Percentiles rank a stretch among this genome's conserved stretches.
Evolutionary conservation across 139 green algal species (phyloP).

Genomic region (Chloropicon primus): DNA sequence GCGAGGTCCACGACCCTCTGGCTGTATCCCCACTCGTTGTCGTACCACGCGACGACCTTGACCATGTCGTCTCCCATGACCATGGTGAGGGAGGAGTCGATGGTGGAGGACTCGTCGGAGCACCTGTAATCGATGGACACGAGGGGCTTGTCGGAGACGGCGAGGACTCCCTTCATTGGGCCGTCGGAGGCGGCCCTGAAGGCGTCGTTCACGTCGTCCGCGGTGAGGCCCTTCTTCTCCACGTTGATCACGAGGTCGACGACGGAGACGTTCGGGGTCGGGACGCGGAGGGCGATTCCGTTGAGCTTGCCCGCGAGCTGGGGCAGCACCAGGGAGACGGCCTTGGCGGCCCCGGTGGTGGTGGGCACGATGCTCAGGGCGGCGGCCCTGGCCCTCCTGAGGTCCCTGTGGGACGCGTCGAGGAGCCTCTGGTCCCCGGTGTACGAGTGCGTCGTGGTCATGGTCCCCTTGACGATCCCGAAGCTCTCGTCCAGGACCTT

Average conservation of each 20-base stretch:
- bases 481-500: slow-evolving; percentile 47
- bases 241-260: slow-evolving; percentile 32
- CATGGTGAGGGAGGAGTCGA: slow-evolving; percentile 43
- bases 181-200: neutral
- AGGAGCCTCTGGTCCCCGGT: slow-evolving; percentile 40
- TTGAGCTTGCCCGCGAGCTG: slow-evolving; percentile 47
- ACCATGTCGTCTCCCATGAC: slow-evolving; percentile 50
- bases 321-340: slow-evolving; percentile 39
- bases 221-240: neutral
- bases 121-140: slow-evolving; percentile 42
- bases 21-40: slow-evolving; percentile 60
- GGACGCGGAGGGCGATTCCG: slow-evolving; percentile 43
- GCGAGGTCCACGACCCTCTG: slow-evolving; percentile 93
- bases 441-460: slow-evolving; percentile 52
- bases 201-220: neutral
- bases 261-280: slow-evolving; percentile 45
- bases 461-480: slow-evolving; percentile 37
- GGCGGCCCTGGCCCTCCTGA: slow-evolving; percentile 36
- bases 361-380: slow-evolving; percentile 49
- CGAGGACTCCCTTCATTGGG: neutral
- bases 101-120: slow-evolving; percentile 36
- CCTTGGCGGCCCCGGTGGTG: slow-evolving; percentile 45
- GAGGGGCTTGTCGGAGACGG: slow-evolving; percentile 17
- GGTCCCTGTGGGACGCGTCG: slow-evolving; percentile 40
- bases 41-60: slow-evolving; percentile 38